Base-by-base conservation (phyloP, 805 yeast genomes). In the Hanseniaspora valbyensis region DNA sequence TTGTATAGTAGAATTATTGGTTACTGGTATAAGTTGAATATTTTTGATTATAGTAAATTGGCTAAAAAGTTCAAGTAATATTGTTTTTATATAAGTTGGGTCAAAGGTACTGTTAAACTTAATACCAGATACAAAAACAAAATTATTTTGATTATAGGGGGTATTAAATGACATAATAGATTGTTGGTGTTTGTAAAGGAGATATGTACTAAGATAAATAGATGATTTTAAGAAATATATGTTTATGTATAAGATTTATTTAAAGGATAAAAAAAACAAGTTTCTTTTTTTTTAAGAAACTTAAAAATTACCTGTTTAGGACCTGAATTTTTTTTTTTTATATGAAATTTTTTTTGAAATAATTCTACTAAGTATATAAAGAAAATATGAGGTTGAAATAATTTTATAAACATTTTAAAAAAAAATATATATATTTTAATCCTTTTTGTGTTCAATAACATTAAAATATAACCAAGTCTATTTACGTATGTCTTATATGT, bases 1-100 rank as follows among this genome's bases (percentile, higher is more conserved):
- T 58, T 83, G 88, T 1, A 74, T 68, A 53, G 76, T 76, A 26
- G 77, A 65, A 3, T 88, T 70, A 54, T 86, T 73, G 60, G 88
- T 96, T 59, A 78, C 80, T 5, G 96, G 96, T 55, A 92, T 69
- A 5, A 45, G 39, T 54, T 81, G 74, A 4, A 92, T 73, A 28
- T 75, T 70, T 36, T 69, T 69, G 2, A 90, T 74, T 0, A 95
- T 95, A 0, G 90, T 88, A 38, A 86, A 80, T 63, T 92, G 97
- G 6, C 84, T 63, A 62, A 88, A 80, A 19, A 92, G 72, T 63
- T 92, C 98, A 59, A 81, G 85, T 26, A 92, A 64, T 18, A 89
- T 59, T 2, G 71, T 66, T 58, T 85, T 95, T 66, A 56, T 88
- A 86, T 0, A 96, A 96, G 14, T 88, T 73, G 61, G 85, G 88